Evolutionary conservation across 2,329 filamentous ascomycete species (phyloP).

Genomic region (Epichloe brachyelytri): DNA sequence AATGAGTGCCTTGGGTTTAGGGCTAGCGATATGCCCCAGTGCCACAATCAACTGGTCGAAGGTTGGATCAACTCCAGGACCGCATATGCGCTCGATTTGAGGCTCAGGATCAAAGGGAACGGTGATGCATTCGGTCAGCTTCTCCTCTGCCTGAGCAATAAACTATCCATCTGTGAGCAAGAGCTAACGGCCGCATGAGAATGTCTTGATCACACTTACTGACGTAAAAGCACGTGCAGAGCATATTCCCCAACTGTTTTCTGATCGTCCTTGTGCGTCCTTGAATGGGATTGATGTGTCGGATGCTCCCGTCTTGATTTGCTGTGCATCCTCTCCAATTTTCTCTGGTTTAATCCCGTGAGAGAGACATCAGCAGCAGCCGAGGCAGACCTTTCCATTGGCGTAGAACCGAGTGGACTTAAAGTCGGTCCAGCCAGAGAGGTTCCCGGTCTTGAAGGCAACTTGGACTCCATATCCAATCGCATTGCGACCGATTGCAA

Average conservation of each 20-base stretch:
- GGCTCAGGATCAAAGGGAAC: constrained; percentile 69
- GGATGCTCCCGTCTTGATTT: constrained; percentile 59
- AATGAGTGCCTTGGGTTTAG: constrained; percentile 88
- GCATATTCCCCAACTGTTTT: constrained; percentile 98
- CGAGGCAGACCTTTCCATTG: constrained; percentile 34
- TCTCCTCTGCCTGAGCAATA: constrained; percentile 91
- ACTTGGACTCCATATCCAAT: constrained; percentile 29
- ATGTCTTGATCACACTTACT: constrained; percentile 31
- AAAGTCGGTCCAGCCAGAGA: constrained; percentile 29
- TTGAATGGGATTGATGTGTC: constrained; percentile 64
- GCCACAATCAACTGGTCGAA: constrained; percentile 94
- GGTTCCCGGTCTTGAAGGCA: constrained; percentile 31
- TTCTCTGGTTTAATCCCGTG: constrained; percentile 35
- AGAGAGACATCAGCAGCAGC: constrained; percentile 30
- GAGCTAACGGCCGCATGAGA: constrained; percentile 6
- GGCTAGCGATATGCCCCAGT: constrained; percentile 83
- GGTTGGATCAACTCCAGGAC: constrained; percentile 69
- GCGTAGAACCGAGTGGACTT: constrained; percentile 10
- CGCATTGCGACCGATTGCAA: constrained; percentile 32
- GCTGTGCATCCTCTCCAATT: constrained; percentile 49
- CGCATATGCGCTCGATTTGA: constrained; percentile 79
- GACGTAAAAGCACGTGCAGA: constrained; percentile 87
- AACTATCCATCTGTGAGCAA: constrained; percentile 39
- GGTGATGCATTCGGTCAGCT: constrained; percentile 79
- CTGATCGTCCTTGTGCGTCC: constrained; percentile 58